These are phyloP conservation scores for Astrothelium macrocarpum DNA, from an alignment of 495 filamentous ascomycete species.

Conservation along the genomic window DNA sequence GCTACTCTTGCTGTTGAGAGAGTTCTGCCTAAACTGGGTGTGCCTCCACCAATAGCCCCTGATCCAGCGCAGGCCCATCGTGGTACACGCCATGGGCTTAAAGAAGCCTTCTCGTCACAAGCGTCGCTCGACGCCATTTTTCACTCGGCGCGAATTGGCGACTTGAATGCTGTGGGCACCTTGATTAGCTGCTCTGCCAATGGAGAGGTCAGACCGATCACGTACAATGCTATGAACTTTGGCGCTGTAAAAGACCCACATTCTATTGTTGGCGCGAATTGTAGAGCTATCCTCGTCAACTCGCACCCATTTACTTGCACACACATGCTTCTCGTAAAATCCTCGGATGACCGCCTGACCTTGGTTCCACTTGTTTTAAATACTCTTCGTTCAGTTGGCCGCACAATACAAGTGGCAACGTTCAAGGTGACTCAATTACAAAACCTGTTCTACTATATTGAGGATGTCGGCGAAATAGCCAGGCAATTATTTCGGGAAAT, in stretches of 20 bases:
- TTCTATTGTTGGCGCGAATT: constrained; percentile 8
- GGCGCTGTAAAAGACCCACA: constrained; percentile 48
- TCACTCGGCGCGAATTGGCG: constrained; percentile 48
- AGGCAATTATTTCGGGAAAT: neutral
- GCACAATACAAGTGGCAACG: constrained; percentile 70
- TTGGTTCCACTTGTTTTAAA: constrained; percentile 73
- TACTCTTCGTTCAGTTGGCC: constrained; percentile 69
- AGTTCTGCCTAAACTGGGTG: constrained; percentile 58
- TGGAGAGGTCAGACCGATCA: constrained; percentile 69
- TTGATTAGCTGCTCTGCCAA: constrained; percentile 69
- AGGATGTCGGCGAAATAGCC: constrained; percentile 33
- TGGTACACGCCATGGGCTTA: constrained; percentile 22
- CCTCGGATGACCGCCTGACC: constrained; percentile 29
- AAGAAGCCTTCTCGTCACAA: constrained; percentile 65
- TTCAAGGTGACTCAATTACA: constrained; percentile 81
- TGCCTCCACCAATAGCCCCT: constrained; percentile 14
- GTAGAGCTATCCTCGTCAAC: constrained; percentile 41
- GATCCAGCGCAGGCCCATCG: too few relatives aligned
- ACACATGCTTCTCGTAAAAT: constrained; percentile 56
- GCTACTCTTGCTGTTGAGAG: constrained; percentile 68
- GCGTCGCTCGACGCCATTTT: constrained; percentile 63
- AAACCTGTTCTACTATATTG: constrained; percentile 73
- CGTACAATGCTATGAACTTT: constrained; percentile 85
- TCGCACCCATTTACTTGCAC: constrained; percentile 67
- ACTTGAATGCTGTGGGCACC: constrained; percentile 66